Base-by-base conservation (phyloP, 2,329 filamentous ascomycete genomes). In the Xylariales sp. region DNA sequence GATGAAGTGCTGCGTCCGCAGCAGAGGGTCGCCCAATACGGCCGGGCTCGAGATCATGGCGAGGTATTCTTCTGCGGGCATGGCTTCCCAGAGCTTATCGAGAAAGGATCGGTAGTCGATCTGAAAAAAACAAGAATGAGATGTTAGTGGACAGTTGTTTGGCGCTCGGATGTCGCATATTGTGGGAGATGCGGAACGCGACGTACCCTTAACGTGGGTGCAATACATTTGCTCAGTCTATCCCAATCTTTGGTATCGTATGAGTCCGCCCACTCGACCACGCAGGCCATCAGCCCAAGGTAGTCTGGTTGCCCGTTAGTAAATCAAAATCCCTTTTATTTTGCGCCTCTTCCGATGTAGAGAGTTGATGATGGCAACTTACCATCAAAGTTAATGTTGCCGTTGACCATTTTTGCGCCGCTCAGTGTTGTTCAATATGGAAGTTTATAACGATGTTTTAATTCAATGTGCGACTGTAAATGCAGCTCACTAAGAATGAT, bases 101-200 rank as follows among this genome's bases (percentile, higher is more conserved):
- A 78, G 70, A 58, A 82, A 76, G 28, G 72, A 70, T 35, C 74
- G 76, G 72, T 89, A 89, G 68, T 89, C 85, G 51, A 88, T 73
- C 70, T 83, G 57, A 12, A 24, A 15, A 45, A 13, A 11, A 15
- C 14, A 35, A 44, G 37, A 43, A 40, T 17, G 33, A 28, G 13
- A 18, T 30, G 40, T 18, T 44, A 37, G 14, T 24, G 27, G 32
- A n/a, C 5, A 17, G n/a, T 17, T 27, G 18, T 20, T 14, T 20
- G 13, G 30, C 21, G 21, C n/a, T 15, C 18, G 15, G n/a, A 30
- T 34, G 23, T 13, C 11, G 19, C 25, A 34, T 18, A 17, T 19
- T 13, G 19, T 13, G 15, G 35, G 23, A 24, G 27, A 28, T 23
- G 21, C 13, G 25, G 13, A 3, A 19, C 10, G 8, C 6, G 6